Conservation (phyloP, 495 filamentous ascomycete species). For the Chaetomidium leptoderma region DNA sequence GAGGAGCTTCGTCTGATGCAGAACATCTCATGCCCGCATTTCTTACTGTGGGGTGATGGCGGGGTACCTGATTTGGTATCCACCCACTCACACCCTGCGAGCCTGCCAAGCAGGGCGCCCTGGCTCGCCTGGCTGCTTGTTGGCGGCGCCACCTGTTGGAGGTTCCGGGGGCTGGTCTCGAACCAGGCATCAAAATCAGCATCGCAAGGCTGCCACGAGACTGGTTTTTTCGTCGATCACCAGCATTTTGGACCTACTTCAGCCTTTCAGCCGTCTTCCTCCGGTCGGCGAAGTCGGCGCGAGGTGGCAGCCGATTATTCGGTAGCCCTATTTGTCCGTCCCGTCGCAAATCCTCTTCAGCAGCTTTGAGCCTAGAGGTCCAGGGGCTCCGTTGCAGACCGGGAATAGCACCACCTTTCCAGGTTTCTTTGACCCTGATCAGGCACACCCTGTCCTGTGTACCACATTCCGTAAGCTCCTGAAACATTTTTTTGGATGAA, state of each 20-base stretch:
- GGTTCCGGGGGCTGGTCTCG: background rate
- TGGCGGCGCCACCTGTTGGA: background rate
- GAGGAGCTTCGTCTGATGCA: too few relatives aligned
- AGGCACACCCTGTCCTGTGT: background rate
- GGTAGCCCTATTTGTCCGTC: background rate
- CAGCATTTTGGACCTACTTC: background rate
- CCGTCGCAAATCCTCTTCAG: too few relatives aligned
- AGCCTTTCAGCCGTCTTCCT: background rate
- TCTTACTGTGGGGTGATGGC: too few relatives aligned
- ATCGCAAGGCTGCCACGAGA: background rate
- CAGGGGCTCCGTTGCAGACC: too few relatives aligned
- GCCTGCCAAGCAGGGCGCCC: too few relatives aligned
- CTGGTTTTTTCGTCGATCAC: background rate
- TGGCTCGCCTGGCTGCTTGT: too few relatives aligned
- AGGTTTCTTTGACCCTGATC: background rate
- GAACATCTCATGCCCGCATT: too few relatives aligned
- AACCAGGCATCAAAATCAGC: background rate
- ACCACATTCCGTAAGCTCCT: background rate
- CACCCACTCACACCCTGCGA: too few relatives aligned
- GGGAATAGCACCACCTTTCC: background rate
- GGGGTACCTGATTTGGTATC: too few relatives aligned
- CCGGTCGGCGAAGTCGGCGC: background rate
- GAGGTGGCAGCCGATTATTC: too few relatives aligned
- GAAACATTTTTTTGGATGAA: constrained; percentile 5
- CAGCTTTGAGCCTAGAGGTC: too few relatives aligned